Base-by-base conservation (phyloP, 208 protist genomes). In the Acanthamoeba sp. region DNA sequence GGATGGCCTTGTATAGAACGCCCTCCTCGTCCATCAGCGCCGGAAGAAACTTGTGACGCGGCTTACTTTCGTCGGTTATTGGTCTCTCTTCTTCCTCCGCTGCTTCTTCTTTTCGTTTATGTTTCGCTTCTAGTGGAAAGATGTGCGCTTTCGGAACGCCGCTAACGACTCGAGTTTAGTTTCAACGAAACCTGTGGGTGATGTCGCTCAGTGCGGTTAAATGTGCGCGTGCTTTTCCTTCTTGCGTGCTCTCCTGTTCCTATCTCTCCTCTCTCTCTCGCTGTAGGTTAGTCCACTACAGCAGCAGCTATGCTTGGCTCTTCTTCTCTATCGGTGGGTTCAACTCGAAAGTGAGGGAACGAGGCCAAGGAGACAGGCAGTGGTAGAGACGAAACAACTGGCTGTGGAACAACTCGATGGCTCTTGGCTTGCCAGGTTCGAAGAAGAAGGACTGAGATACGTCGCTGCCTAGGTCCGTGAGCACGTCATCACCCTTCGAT, bases 1-100 rank as follows among this genome's bases (percentile, higher is more conserved):
- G 78, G 27, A 87, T 87, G 78, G 22, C 78, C 78, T 59, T 87
- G 78, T 87, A 59, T 24, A 62, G 36, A 20, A 14, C n/a, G 55
- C 20, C 16, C 20, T 62, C 55, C 55, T 24, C 52, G 7, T 73
- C 64, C 34, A 73, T 22, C 64, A 32, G 64, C 64, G 22, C 29
- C 14, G 34, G 27, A 2, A 0, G 64, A 40, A 6, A 3, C 16
- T 73, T 36, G 64, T 16, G 27, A 36, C n/a, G 59, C 34, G 0
- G 64, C 14, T 22, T 40, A 32, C 0, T 7, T 40, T 9, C 29
- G 1, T 9, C 12, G 5, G 24, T 66, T 66, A 24, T 66, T 66
- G 59, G 4, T 1, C 5, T 66, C 59, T 27, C 22, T 69, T 69
- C 59, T 32, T 69, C 7, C 0, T 16, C n/a, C n/a, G n/a, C n/a